Evolutionary conservation across 139 green algal genomes (phyloP), one percentile per base, ranked within the genome.

Genomic region (Asterochloris sp.): DNA sequence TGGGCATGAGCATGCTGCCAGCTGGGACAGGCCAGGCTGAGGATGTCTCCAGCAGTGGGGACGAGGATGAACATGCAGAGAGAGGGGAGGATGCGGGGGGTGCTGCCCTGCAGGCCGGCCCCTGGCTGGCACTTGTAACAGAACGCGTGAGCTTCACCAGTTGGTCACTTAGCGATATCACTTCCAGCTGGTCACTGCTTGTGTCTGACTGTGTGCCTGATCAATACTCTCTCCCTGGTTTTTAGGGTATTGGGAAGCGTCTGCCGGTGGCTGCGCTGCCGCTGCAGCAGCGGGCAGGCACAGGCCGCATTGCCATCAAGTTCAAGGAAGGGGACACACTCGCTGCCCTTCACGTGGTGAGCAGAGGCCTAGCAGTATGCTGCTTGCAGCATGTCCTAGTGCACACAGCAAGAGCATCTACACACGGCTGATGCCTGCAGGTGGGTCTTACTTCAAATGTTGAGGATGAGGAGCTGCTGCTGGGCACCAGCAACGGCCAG

Each of bases 1-100:
- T 93, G 23, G 88, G 84, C 29, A 88, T 95, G 87, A 76, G 81
- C 69, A 76, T 95, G 21, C 82, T 95, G 71, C 79, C 85, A 8
- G 81, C 86, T 27, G 67, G 27, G 0, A 54, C 47, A 10, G 54
- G 62, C 29, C 73, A 82, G 0, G 17, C 23, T 24, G 26, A 80
- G 61, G 75, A 24, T 76, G 17, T 23, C 24, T 73, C 60, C 11
- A 16, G 47, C n/a, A 78, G 84, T n/a, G 79, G 66, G 17, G 74
- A 85, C 54, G 79, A 74, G 62, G 78, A 71, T 24, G 21, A 24
- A 12, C 27, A 79, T 63, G 73, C 27, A 82, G 62, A 84, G 74
- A 38, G 77, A 23, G 26, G 62, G 26, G 26, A 66, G 74, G 66
- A 21, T n/a, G 23, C 17, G 11, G 24, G 15, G 17, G 38, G 28